Conservation (phyloP, 495 filamentous ascomycete genomes). For the Sordaria brevicollis region DNA sequence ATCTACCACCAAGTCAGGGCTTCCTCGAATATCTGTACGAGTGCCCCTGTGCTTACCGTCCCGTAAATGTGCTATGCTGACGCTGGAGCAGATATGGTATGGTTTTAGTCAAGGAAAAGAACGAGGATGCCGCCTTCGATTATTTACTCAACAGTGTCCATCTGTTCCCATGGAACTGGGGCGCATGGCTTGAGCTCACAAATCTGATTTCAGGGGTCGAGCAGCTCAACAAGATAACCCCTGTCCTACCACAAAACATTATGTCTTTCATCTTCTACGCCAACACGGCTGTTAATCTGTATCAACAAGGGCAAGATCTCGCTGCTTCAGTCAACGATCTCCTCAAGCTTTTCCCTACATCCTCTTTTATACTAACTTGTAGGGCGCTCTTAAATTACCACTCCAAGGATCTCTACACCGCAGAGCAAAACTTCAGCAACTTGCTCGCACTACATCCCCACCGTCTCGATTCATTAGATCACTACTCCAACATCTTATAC, state of each 20-base stretch:
- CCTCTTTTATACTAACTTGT: slow-evolving; percentile 81
- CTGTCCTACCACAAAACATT: slow-evolving; percentile 73
- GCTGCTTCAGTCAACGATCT: slow-evolving; percentile 67
- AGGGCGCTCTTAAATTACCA: slow-evolving; percentile 85
- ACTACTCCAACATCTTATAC: slow-evolving; percentile 95
- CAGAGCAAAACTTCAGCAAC: slow-evolving; percentile 74
- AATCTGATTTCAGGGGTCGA: slow-evolving; percentile 64
- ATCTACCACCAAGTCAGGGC: slow-evolving; percentile 56
- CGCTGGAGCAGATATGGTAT: slow-evolving; percentile 54
- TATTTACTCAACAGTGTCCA: slow-evolving; percentile 81
- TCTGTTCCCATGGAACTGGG: slow-evolving; percentile 88
- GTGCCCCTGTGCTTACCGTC: background rate
- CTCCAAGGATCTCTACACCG: slow-evolving; percentile 81
- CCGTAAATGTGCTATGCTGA: background rate
- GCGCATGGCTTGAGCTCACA: slow-evolving; percentile 84
- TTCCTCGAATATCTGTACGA: slow-evolving; percentile 82
- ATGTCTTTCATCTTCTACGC: slow-evolving; percentile 91
- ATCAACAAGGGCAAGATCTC: slow-evolving; percentile 65
- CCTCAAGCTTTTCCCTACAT: slow-evolving; percentile 70
- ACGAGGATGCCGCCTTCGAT: slow-evolving; percentile 68
- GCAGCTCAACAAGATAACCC: slow-evolving; percentile 45
- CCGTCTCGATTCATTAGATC: slow-evolving; percentile 80
- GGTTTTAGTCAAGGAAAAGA: slow-evolving; percentile 81
- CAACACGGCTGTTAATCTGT: slow-evolving; percentile 80
- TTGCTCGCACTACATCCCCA: slow-evolving; percentile 74